Evolutionary conservation across 2,329 filamentous ascomycete species (phyloP), one percentile per base, ranked within the genome.

Genomic region (Tetracladium maxilliforme): DNA sequence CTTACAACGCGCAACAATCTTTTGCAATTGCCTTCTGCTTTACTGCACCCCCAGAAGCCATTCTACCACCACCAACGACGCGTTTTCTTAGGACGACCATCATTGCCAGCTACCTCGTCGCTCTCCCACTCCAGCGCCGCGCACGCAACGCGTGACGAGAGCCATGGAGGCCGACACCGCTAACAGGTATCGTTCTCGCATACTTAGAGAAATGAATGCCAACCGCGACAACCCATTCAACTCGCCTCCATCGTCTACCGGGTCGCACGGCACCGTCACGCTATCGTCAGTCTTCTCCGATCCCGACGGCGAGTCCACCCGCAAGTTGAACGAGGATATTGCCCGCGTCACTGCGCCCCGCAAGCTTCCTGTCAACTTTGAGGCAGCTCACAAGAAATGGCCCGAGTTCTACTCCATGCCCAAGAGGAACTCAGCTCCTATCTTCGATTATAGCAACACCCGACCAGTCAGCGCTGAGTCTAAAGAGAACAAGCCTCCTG

Each of bases 391-490:
- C n/a, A n/a, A n/a, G n/a, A 34, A 19, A 33, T 33, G 16, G 31
- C 43, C 17, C 41, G 41, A 15, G 30, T 39, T 9, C 34, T 47
- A 15, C 44, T 42, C 20, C 38, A 39, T 14, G 44, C 43, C n/a
- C 38, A 44, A 13, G 43, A 42, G 32, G 48, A 45, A 31, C 44
- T 40, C 27, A 32, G 36, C 27, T 39, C 38, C 26, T 43, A 38
- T 37, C 27, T 30, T 24, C 34, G 34, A 24, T 39, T 38, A 17
- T 40, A 46, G 21, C 41, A 52, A 16, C 50, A 56, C 22, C 47
- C 45, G 6, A 26, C 19, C 10, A 20, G 23, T 14, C n/a, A 35
- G 18, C 13, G n/a, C n/a, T n/a, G n/a, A n/a, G n/a, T n/a, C n/a
- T n/a, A n/a, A n/a, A n/a, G n/a, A n/a, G n/a, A n/a, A n/a, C n/a